phyloP scores from a whole-genome alignment of 345 rosid genomes.

The Iberis pinnata region DNA sequence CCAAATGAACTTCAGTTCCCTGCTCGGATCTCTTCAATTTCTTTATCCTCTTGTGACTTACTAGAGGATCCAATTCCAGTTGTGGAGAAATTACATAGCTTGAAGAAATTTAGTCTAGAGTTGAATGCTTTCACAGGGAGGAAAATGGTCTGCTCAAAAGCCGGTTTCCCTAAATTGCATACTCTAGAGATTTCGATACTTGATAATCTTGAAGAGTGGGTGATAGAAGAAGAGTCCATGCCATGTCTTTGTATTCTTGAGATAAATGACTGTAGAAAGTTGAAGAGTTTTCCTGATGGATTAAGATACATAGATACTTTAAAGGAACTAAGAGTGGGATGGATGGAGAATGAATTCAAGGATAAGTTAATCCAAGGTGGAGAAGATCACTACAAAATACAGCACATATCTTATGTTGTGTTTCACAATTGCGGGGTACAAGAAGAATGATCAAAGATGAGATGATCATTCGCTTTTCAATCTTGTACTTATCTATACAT shows the following conservation, averaged over 20 bases:
- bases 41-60: conserved; percentile 28
- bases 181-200: background rate
- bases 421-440: no score
- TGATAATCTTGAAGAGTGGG: conserved; percentile 22
- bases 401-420: conserved; percentile 24
- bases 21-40: conserved; percentile 31
- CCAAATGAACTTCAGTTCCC: conserved; percentile 30
- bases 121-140: conserved; percentile 29
- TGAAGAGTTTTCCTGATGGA: conserved; percentile 20
- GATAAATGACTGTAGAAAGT: conserved; percentile 21
- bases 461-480: no score
- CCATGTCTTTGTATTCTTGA: conserved; percentile 4
- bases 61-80: conserved; percentile 39
- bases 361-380: no score
- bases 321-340: no score
- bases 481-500: no score
- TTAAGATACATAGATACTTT: conserved; percentile 49
- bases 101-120: conserved; percentile 28
- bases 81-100: conserved; percentile 36
- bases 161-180: conserved; percentile 17
- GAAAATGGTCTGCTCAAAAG: conserved; percentile 24
- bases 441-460: no score
- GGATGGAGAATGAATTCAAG: no score
- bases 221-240: conserved; percentile 18
- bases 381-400: no score